phyloP scores from a whole-genome alignment of 129 eudicot genomes.

The Pseudognaphalium luteoalbum region DNA sequence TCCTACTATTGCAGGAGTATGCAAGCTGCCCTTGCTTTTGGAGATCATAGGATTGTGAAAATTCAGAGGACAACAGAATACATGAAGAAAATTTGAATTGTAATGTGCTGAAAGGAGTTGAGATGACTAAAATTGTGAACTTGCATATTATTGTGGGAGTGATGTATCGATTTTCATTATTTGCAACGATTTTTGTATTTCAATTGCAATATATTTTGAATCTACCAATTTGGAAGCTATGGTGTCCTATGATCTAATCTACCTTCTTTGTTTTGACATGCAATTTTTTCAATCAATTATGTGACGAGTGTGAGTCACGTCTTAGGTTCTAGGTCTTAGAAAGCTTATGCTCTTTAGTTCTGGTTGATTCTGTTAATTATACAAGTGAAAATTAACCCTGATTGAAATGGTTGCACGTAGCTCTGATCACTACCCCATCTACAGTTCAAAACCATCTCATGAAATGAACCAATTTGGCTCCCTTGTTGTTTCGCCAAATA shows the following conservation, averaged over 20 bases:
- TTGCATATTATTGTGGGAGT: background rate
- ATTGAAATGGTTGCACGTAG: too few species aligned
- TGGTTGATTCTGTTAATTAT: too few species aligned
- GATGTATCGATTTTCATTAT: background rate
- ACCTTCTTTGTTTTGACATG: background rate
- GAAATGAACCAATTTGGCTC: too few species aligned
- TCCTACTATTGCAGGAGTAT: constrained; percentile 3
- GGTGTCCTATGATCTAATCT: background rate
- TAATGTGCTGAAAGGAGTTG: background rate
- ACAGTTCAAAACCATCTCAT: too few species aligned
- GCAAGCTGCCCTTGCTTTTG: background rate
- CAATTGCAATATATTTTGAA: background rate
- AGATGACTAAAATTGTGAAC: background rate
- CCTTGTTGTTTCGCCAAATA: too few species aligned
- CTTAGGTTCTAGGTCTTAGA: background rate
- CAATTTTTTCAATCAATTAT: background rate
- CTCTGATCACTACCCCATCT: too few species aligned
- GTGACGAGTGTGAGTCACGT: background rate
- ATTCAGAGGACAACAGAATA: background rate
- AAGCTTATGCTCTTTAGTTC: too few species aligned
- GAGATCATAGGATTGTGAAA: constrained; percentile 1
- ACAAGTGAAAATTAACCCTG: too few species aligned
- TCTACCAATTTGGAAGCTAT: background rate
- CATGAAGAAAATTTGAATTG: constrained; percentile 10
- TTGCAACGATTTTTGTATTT: background rate